Evolutionary conservation across 306 rosid genomes (phyloP).

Genomic region (Cicer bijugum): DNA sequence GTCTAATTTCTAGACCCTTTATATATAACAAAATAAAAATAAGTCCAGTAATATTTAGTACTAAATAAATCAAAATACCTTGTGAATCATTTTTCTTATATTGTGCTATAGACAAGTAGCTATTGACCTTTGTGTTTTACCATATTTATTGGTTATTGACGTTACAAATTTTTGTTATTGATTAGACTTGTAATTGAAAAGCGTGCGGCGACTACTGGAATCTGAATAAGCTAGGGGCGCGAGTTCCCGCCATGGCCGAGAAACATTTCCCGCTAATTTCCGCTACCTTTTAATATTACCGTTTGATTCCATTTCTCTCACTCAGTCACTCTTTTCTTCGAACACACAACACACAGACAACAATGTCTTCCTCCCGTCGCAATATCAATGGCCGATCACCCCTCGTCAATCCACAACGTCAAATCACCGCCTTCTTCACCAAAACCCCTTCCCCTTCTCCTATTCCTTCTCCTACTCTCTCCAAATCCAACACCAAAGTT

Average conservation of each 20-base stretch:
- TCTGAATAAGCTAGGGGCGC: neutral
- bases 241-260: slow-evolving; percentile 44
- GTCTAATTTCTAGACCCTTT: too few relatives aligned
- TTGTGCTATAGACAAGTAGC: too few relatives aligned
- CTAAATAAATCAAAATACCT: too few relatives aligned
- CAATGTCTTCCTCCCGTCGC: slow-evolving; percentile 67
- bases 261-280: slow-evolving; percentile 48
- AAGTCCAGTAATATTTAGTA: too few relatives aligned
- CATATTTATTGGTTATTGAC: too few relatives aligned
- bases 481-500: slow-evolving; percentile 43
- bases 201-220: neutral
- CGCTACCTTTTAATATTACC: slow-evolving; percentile 41
- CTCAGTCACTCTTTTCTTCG: neutral
- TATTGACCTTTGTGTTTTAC: too few relatives aligned
- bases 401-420: slow-evolving; percentile 74
- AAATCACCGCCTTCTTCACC: slow-evolving; percentile 89
- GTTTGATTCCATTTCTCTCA: neutral
- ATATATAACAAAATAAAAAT: too few relatives aligned
- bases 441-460: slow-evolving; percentile 50
- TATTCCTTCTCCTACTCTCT: slow-evolving; percentile 41
- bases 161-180: too few relatives aligned
- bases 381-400: slow-evolving; percentile 83
- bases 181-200: neutral
- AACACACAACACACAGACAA: neutral
- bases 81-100: too few relatives aligned